Conservation (phyloP, 192 early-diverging fungal genomes). For the Geosiphon pyriformis region DNA sequence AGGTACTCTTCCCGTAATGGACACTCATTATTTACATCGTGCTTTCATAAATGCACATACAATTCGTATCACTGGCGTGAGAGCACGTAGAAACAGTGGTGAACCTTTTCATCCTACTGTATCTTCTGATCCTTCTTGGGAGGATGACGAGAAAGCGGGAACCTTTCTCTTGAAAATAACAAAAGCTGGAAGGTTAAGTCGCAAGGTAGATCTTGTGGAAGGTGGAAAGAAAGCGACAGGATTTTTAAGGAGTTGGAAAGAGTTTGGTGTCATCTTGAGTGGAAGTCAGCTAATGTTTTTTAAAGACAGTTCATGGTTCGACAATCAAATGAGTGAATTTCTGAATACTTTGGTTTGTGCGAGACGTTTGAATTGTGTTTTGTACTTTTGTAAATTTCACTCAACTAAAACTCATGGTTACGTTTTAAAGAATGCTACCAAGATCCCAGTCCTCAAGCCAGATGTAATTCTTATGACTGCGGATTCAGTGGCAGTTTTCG, state of each 20-base stretch:
- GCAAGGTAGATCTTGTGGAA: constrained; percentile 66
- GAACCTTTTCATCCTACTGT: neutral
- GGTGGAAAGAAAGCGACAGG: constrained; percentile 56
- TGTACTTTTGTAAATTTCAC: no score
- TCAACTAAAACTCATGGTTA: no score
- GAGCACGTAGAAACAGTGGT: constrained; percentile 11
- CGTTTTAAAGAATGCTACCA: constrained; percentile 13
- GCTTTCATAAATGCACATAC: constrained; percentile 28
- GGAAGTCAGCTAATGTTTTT: constrained; percentile 75
- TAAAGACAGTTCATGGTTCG: constrained; percentile 49
- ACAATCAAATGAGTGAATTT: constrained; percentile 33
- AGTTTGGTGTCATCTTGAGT: constrained; percentile 69
- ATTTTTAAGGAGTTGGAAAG: constrained; percentile 63
- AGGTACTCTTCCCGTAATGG: constrained; percentile 14
- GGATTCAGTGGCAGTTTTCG: constrained; percentile 63
- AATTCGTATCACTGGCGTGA: constrained; percentile 32
- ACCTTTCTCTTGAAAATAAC: constrained; percentile 41
- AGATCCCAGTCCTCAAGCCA: constrained; percentile 18
- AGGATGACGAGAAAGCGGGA: constrained; percentile 25
- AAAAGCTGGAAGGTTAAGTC: constrained; percentile 64
- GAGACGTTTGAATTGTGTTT: no score
- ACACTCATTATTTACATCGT: constrained; percentile 28
- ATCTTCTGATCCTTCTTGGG: constrained; percentile 8
- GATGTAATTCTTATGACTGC: constrained; percentile 33
- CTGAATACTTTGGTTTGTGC: neutral